phyloP scores from a whole-genome alignment of 2,329 filamentous ascomycete species.

The Beauveria sp. region DNA sequence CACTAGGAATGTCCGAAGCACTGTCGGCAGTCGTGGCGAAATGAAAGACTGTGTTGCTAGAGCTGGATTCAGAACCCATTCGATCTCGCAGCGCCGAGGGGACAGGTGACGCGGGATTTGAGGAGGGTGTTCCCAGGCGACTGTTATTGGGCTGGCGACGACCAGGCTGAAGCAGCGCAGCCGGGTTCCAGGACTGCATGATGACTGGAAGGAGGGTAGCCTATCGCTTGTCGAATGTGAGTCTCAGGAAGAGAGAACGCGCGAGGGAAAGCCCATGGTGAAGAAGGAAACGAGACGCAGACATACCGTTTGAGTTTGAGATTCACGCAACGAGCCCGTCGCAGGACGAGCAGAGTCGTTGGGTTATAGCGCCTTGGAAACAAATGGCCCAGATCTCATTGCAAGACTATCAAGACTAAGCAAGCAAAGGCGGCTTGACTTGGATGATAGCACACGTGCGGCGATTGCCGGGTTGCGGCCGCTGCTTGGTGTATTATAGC shows the following conservation, averaged over 20 bases:
- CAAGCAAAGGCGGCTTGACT: neutral
- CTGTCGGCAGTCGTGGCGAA: slow-evolving; percentile 31
- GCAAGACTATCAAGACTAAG: neutral
- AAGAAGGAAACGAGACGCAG: neutral
- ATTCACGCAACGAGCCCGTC: neutral
- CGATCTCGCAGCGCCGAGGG: slow-evolving; percentile 15
- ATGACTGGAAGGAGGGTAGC: slow-evolving; percentile 19
- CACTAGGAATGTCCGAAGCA: slow-evolving; percentile 25
- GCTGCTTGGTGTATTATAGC: neutral
- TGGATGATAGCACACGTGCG: neutral
- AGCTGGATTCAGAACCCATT: slow-evolving; percentile 20
- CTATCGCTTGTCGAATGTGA: slow-evolving; percentile 18
- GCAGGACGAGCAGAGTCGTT: neutral
- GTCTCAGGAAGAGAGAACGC: neutral
- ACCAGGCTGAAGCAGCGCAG: slow-evolving; percentile 31
- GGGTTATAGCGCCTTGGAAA: slow-evolving; percentile 3
- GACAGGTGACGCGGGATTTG: slow-evolving; percentile 19
- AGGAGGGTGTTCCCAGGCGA: slow-evolving; percentile 19
- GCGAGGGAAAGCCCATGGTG: neutral
- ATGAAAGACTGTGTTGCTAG: slow-evolving; percentile 32
- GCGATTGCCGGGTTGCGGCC: neutral
- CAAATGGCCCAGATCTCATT: neutral
- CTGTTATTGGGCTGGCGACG: slow-evolving; percentile 23
- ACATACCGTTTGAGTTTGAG: slow-evolving; percentile 10
- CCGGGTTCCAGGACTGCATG: slow-evolving; percentile 33